Percentiles rank a stretch among this genome's conserved stretches.
phyloP scores from a whole-genome alignment of 768 basidiomycete genomes.

The Pleurotus platypus region DNA sequence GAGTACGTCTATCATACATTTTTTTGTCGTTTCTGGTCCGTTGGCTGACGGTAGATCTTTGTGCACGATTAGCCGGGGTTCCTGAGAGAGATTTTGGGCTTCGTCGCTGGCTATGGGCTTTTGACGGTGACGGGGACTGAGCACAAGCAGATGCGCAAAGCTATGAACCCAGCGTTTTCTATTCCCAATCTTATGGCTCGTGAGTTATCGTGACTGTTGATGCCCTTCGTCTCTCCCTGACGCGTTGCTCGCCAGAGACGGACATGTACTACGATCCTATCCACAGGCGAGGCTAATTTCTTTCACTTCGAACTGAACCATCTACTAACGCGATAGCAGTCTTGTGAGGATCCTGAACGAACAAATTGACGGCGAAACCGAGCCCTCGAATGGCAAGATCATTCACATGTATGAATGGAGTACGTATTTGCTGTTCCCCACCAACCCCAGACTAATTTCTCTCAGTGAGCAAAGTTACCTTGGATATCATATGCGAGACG shows the following conservation, averaged over 20 bases:
- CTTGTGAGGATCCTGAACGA: slow-evolving; percentile 33
- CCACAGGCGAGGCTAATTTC: slow-evolving; percentile 29
- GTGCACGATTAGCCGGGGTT: slow-evolving; percentile 32
- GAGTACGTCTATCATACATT: slow-evolving; percentile 20
- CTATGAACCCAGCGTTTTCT: slow-evolving; percentile 52
- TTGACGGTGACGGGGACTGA: slow-evolving; percentile 46
- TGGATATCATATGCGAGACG: slow-evolving; percentile 50
- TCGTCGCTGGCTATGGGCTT: slow-evolving; percentile 41
- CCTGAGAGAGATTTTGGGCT: slow-evolving; percentile 36
- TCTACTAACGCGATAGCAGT: slow-evolving; percentile 17
- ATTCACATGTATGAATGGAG: slow-evolving; percentile 43
- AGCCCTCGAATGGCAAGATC: slow-evolving; percentile 21
- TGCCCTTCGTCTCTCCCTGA: background rate
- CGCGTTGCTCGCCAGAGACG: slow-evolving; percentile 25
- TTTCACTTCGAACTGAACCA: background rate
- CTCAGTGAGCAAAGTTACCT: slow-evolving; percentile 46
- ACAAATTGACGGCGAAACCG: slow-evolving; percentile 22
- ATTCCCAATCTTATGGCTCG: slow-evolving; percentile 36
- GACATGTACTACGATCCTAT: slow-evolving; percentile 47
- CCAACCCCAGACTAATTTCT: background rate
- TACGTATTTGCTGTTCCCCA: slow-evolving; percentile 20
- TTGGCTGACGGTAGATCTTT: too few relatives aligned
- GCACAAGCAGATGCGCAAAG: slow-evolving; percentile 46
- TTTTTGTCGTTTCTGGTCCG: too few relatives aligned
- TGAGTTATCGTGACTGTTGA: slow-evolving; percentile 14